phyloP scores from a whole-genome alignment of 805 yeast genomes.

The Phaffomyces thermotolerans region DNA sequence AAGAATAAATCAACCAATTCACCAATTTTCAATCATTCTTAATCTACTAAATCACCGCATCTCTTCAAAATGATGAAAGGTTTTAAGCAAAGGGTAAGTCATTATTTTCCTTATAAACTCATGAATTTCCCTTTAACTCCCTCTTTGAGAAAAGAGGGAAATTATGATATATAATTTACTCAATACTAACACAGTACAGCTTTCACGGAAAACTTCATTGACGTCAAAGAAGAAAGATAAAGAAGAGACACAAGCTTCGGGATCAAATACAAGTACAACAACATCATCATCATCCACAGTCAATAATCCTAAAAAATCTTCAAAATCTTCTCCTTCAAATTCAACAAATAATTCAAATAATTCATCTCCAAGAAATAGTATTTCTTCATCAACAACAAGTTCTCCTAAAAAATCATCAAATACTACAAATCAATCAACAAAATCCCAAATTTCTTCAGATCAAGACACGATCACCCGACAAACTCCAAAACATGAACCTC shows the following conservation, averaged over 20 bases:
- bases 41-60: too few species aligned
- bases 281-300: too few species aligned
- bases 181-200: constrained; percentile 5
- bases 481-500: constrained; percentile 4
- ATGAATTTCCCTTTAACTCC: background rate
- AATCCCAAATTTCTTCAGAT: background rate
- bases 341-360: constrained; percentile 7
- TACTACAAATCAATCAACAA: background rate
- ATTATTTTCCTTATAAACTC: background rate
- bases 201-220: constrained; percentile 27
- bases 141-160: background rate
- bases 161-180: background rate
- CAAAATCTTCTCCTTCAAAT: constrained; percentile 3
- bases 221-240: constrained; percentile 36
- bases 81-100: constrained; percentile 49
- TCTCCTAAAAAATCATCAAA: constrained; percentile 5
- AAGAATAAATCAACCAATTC: too few species aligned
- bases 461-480: constrained; percentile 3
- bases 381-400: constrained; percentile 6
- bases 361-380: constrained; percentile 21
- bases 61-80: constrained; percentile 60
- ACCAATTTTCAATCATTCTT: too few species aligned
- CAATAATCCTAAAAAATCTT: background rate
- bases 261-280: background rate
- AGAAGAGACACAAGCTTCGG: constrained; percentile 8